These are phyloP conservation scores for Akanthomyces uredinophilus DNA, from an alignment of 2,329 filamentous ascomycete genomes.

Conservation along the genomic window DNA sequence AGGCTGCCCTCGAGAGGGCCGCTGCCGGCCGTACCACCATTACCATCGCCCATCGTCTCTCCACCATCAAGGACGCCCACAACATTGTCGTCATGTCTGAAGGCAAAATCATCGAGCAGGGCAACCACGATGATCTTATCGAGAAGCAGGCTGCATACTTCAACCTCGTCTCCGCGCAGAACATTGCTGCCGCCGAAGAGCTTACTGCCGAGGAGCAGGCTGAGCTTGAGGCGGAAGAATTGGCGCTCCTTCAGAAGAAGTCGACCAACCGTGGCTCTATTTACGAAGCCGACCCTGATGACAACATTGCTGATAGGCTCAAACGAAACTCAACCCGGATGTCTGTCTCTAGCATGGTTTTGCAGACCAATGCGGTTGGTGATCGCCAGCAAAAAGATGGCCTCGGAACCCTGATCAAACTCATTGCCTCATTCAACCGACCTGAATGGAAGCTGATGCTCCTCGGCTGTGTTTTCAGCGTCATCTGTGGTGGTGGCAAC, in stretches of 20 bases:
- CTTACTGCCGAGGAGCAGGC: conserved; percentile 47
- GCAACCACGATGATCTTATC: conserved; percentile 76
- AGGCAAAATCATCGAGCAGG: conserved; percentile 87
- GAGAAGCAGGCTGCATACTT: conserved; percentile 68
- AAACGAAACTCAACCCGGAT: conserved; percentile 50
- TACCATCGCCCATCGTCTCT: conserved; percentile 90
- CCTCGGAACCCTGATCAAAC: conserved; percentile 69
- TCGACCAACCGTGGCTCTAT: conserved; percentile 36
- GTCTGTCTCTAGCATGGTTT: conserved; percentile 64
- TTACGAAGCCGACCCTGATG: conserved; percentile 53
- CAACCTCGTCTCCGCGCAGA: conserved; percentile 82
- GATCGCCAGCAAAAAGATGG: conserved; percentile 55
- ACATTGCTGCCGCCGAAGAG: conserved; percentile 61
- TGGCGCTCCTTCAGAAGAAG: conserved; percentile 45
- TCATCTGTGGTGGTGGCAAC: conserved; percentile 77
- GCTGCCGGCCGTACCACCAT: conserved; percentile 87
- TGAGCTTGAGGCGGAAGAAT: conserved; percentile 44
- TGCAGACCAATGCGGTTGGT: conserved; percentile 49
- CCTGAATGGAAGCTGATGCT: conserved; percentile 68
- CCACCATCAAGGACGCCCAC: conserved; percentile 88
- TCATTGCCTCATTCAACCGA: conserved; percentile 76
- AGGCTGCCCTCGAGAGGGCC: conserved; percentile 84
- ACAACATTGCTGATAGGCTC: conserved; percentile 55
- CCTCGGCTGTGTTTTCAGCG: conserved; percentile 65
- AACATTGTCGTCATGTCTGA: conserved; percentile 92